phyloP scores from a whole-genome alignment of 2,329 filamentous ascomycete genomes.

The Apiospora saccharicola region DNA sequence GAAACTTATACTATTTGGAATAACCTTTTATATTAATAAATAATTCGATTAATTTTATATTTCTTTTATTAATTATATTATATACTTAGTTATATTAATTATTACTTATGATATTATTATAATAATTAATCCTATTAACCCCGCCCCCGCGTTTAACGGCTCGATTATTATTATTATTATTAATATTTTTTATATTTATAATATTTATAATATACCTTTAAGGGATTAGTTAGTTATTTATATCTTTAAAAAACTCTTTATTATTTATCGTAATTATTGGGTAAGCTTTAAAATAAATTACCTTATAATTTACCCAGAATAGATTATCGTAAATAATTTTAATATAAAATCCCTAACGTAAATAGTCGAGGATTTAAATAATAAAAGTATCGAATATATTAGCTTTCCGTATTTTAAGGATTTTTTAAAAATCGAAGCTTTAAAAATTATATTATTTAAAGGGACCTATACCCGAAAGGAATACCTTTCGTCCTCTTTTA shows the following conservation, averaged over 20 bases:
- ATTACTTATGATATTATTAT: neutral
- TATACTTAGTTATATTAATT: neutral
- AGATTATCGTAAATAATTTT: neutral
- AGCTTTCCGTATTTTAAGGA: no score
- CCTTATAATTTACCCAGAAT: neutral
- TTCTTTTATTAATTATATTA: neutral
- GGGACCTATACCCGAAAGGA: no score
- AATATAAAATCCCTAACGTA: neutral
- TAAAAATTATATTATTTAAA: no score
- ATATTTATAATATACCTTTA: neutral
- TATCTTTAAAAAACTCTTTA: neutral
- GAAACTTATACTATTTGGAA: accelerated
- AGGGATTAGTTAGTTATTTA: neutral
- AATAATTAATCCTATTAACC: neutral
- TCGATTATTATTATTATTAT: neutral
- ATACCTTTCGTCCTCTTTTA: no score
- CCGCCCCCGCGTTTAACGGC: no score
- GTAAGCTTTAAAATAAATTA: neutral
- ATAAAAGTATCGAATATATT: no score
- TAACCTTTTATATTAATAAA: neutral
- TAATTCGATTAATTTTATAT: neutral
- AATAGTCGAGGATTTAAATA: no score
- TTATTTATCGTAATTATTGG: neutral
- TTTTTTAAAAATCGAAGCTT: no score
- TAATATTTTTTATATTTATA: neutral